A percentile compares a stretch with the other conserved stretches of the same genome.
Conservation (phyloP, 352 stramenopile genomes). For the Phytophthora pini region DNA sequence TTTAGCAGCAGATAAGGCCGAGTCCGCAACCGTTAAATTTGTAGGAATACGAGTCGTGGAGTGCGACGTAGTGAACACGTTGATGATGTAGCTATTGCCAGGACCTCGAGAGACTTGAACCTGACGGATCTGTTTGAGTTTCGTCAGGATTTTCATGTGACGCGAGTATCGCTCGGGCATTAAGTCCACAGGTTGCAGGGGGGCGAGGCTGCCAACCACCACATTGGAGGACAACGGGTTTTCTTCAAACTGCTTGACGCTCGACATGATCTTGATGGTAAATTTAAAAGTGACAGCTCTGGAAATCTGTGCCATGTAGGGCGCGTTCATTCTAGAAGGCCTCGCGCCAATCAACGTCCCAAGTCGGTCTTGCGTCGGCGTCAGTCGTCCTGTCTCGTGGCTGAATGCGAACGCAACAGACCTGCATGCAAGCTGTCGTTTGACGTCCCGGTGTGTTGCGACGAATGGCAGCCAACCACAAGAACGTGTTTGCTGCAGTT, state of each 20-base stretch:
- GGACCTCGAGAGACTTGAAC: slow-evolving; percentile 24
- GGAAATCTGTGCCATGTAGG: slow-evolving; percentile 1
- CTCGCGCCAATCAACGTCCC: slow-evolving; percentile 8
- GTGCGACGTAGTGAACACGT: slow-evolving; percentile 37
- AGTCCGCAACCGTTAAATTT: slow-evolving; percentile 14
- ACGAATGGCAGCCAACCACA: slow-evolving; percentile 13
- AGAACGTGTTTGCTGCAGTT: slow-evolving; percentile 23
- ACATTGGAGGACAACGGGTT: slow-evolving; percentile 5
- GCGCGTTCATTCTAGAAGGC: slow-evolving; percentile 8
- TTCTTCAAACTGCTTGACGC: slow-evolving; percentile 4
- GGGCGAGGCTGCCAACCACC: slow-evolving; percentile 8
- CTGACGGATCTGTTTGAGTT: slow-evolving; percentile 36
- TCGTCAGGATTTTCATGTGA: slow-evolving; percentile 38
- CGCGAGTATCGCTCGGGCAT: slow-evolving; percentile 40
- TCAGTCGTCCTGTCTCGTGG: slow-evolving; percentile 19
- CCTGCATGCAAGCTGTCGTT: slow-evolving; percentile 18
- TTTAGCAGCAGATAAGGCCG: background rate
- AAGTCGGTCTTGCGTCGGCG: slow-evolving; percentile 21
- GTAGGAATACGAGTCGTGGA: slow-evolving; percentile 36
- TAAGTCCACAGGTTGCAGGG: slow-evolving; percentile 21
- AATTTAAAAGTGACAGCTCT: slow-evolving; percentile 24
- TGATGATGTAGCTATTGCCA: slow-evolving; percentile 23
- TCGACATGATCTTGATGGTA: slow-evolving; percentile 13
- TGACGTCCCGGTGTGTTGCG: slow-evolving; percentile 15
- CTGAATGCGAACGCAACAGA: slow-evolving; percentile 25